Evolutionary conservation across 2,329 filamentous ascomycete species (phyloP), one percentile per base, ranked within the genome.

Genomic region (Pseudogymnoascus sp.): DNA sequence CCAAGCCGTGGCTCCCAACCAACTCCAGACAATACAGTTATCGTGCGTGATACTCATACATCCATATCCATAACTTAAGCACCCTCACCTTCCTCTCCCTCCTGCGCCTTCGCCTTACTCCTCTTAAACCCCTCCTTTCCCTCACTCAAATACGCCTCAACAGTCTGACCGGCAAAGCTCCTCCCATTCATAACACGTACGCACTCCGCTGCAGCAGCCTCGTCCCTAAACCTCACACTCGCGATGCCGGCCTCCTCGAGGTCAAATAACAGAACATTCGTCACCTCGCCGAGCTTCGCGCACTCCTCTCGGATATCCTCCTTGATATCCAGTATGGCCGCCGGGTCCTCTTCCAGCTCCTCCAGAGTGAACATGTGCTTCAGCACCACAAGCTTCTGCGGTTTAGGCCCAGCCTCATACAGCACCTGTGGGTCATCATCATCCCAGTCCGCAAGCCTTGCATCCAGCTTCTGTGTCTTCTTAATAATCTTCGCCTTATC

Each of bases 231-330:
- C 70, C 89, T 87, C 67, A 99, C 90, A 63, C 87, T 93, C 7
- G 93, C 89, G 39, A 98, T 84, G 16, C 95, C 95, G 0, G 92
- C 89, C 3, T 84, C 78, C 76, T 99, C 96, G 68, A 88, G 81
- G 74, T 99, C 95, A 74, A 90, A 99, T 14, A 99, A 79, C 2
- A 95, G 87, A 43, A 98, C 90, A 72, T 96, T 97, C 34, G 92
- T 96, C 37, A 98, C 91, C 23, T 88, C 82, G 2, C 95, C 95
- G 13, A 95, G 80, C 77, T 96, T 96, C 65, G 85, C 82, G 75
- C 92, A 96, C 76, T 96, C 93, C 61, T 96, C 91, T 54, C 90
- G 85, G 64, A 98, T 90, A 73, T 99, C 95, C 74, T 96, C 90
- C 74, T 96, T 96, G 78, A 98, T 96, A 67, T 98, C 93, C 39